Percentiles rank a stretch among this genome's conserved stretches.
phyloP scores from a whole-genome alignment of 1,284 basidiomycete species.

The Phlebopus sp. region DNA sequence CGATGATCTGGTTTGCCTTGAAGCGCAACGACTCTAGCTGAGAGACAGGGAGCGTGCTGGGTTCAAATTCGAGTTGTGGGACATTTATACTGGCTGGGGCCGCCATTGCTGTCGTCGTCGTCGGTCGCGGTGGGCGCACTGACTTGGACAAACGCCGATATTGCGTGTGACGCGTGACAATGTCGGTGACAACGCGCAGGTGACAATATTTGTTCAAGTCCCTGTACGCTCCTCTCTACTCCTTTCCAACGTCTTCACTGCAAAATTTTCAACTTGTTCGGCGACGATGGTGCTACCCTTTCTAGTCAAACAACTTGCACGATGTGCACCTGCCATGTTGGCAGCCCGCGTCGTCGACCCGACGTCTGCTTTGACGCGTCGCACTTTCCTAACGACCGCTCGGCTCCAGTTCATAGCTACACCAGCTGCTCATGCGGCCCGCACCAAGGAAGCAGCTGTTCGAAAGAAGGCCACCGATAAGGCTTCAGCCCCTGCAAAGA shows the following conservation, averaged over 20 bases:
- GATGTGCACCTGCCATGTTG: background rate
- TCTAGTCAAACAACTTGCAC: slow-evolving; percentile 9
- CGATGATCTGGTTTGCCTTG: slow-evolving; percentile 72
- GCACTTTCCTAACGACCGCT: slow-evolving; percentile 26
- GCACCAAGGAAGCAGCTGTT: slow-evolving; percentile 6
- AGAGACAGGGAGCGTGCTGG: slow-evolving; percentile 38
- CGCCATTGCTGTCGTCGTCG: background rate
- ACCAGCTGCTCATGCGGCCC: background rate
- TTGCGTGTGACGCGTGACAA: slow-evolving; percentile 25
- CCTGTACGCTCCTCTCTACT: background rate
- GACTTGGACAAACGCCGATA: slow-evolving; percentile 7
- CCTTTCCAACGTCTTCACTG: background rate
- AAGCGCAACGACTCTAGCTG: slow-evolving; percentile 73
- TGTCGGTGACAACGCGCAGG: slow-evolving; percentile 16
- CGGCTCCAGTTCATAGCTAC: slow-evolving; percentile 5
- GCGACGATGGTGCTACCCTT: slow-evolving; percentile 15
- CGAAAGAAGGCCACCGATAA: slow-evolving; percentile 4
- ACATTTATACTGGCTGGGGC: slow-evolving; percentile 5
- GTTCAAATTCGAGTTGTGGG: slow-evolving; percentile 16
- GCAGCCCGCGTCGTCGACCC: slow-evolving; percentile 1
- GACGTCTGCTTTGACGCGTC: slow-evolving; percentile 14
- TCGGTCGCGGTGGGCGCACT: background rate
- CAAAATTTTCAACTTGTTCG: background rate
- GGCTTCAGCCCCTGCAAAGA: too few relatives aligned
- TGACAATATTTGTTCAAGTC: background rate